Conservation (phyloP, 306 rosid species). For the Dalbergia oliveri region DNA sequence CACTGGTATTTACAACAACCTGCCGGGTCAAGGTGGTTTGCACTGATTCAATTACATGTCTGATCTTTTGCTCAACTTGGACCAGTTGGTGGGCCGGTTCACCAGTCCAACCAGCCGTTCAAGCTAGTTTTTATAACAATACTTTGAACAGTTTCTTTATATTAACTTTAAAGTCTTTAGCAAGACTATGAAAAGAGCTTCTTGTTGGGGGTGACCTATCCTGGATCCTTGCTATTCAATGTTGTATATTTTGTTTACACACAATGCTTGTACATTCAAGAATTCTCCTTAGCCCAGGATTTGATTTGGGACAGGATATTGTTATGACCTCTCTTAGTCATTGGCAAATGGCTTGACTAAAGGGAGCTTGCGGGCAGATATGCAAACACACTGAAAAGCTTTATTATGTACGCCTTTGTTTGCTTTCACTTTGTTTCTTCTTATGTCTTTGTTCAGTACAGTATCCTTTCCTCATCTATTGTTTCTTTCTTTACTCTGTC, state of each 20-base stretch:
- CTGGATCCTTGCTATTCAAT: background rate
- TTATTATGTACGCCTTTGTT: background rate
- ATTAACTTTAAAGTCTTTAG: slow-evolving; percentile 10
- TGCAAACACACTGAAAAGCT: background rate
- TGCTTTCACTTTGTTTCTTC: slow-evolving; percentile 22
- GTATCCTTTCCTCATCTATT: background rate
- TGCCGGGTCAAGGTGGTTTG: too few species aligned
- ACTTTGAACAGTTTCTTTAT: background rate
- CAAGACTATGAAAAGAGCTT: slow-evolving; percentile 3
- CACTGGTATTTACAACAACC: too few species aligned
- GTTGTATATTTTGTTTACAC: background rate
- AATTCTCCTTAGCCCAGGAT: background rate
- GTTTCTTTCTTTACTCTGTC: background rate
- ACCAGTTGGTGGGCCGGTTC: too few species aligned
- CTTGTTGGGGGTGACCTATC: background rate
- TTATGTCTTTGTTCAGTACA: too few species aligned
- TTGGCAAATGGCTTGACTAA: background rate
- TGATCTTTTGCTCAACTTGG: too few species aligned
- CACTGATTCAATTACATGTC: too few species aligned
- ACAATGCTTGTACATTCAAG: background rate
- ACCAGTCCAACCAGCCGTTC: too few species aligned
- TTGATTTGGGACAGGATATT: slow-evolving; percentile 10
- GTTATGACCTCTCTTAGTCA: background rate
- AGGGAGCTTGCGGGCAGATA: background rate
- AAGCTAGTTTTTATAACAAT: too few species aligned